Base-by-base conservation (phyloP, 2,329 filamentous ascomycete species). In the Nannizziopsis arthrosporioides region DNA sequence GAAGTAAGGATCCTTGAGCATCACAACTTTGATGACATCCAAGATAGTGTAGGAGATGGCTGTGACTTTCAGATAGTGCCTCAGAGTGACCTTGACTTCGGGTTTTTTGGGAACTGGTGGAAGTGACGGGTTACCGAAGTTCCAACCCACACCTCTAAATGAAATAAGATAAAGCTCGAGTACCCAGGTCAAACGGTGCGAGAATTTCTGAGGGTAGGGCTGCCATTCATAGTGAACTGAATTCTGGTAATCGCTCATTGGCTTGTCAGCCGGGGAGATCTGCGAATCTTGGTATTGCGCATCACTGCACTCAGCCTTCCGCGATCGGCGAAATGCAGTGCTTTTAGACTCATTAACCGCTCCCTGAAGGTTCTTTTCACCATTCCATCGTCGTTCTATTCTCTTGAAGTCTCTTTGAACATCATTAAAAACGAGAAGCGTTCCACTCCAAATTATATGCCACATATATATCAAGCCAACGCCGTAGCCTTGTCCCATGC, bases 1-100 rank as follows among this genome's bases (percentile, higher is more conserved):
- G 65, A 89, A 94, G 68, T 90, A 94, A 0, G 83, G 81, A 57
- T 96, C 90, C 46, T 77, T 75, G 55, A 82, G 80, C 69, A 86
- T 81, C 52, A 79, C 53, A 1, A 80, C 73, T 58, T 84, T 84
- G 45, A 85, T 63, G 5, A 79, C 50, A 63, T 95, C 90, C 7
- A 94, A 68, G 6, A 76, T 52, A 10, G 92, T 54, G 60, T 85
- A 92, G 54, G 72, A 70, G 34, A 74, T 48, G 1, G 77, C 47
- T n/a, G 82, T 66, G 5, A 59, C 68, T 7, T 63, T 49, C 9
- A 80, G 51, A 19, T 72, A 71, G 12, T 59, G 55, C 48, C 64
- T 61, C 36, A 81, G 49, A 38, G 82, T 73, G 2, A 67, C 58
- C 17, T 55, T 56, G 32, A 68, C 65, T 3, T 70, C 74, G 22